These are phyloP conservation scores for Russula brevipes DNA, from an alignment of 768 basidiomycete genomes.

Conservation along the genomic window DNA sequence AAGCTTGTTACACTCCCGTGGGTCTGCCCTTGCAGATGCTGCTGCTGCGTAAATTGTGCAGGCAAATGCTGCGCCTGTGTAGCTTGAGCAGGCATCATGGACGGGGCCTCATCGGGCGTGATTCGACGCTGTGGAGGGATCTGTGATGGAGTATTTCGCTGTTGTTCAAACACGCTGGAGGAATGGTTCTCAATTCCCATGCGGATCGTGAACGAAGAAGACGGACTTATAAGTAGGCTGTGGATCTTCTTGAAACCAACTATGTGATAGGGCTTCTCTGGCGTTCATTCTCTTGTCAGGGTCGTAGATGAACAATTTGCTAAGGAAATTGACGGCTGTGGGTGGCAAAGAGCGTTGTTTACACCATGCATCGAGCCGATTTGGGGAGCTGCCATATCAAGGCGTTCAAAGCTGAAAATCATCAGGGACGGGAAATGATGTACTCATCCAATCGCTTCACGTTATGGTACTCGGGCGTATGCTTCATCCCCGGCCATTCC, in stretches of 20 bases:
- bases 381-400: slow-evolving; percentile 42
- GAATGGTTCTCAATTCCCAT: background rate
- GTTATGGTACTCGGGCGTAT: slow-evolving; percentile 85
- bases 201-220: background rate
- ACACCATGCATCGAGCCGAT: slow-evolving; percentile 72
- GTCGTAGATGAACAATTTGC: slow-evolving; percentile 82
- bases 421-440: slow-evolving; percentile 28
- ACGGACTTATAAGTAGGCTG: slow-evolving; percentile 74
- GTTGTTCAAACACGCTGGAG: slow-evolving; percentile 61
- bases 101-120: slow-evolving; percentile 87
- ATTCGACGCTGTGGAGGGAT: slow-evolving; percentile 84
- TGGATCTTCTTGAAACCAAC: slow-evolving; percentile 92
- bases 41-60: slow-evolving; percentile 40
- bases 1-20: slow-evolving; percentile 57
- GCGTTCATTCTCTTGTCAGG: slow-evolving; percentile 84
- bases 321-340: slow-evolving; percentile 78
- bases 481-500: slow-evolving; percentile 79
- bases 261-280: slow-evolving; percentile 71
- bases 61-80: slow-evolving; percentile 39
- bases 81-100: slow-evolving; percentile 67
- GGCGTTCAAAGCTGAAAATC: background rate
- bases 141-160: slow-evolving; percentile 51
- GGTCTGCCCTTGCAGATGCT: slow-evolving; percentile 36
- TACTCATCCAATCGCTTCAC: slow-evolving; percentile 76
- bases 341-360: slow-evolving; percentile 52